phyloP scores from a whole-genome alignment of 768 basidiomycete species.

The Mrakia blollopis region DNA sequence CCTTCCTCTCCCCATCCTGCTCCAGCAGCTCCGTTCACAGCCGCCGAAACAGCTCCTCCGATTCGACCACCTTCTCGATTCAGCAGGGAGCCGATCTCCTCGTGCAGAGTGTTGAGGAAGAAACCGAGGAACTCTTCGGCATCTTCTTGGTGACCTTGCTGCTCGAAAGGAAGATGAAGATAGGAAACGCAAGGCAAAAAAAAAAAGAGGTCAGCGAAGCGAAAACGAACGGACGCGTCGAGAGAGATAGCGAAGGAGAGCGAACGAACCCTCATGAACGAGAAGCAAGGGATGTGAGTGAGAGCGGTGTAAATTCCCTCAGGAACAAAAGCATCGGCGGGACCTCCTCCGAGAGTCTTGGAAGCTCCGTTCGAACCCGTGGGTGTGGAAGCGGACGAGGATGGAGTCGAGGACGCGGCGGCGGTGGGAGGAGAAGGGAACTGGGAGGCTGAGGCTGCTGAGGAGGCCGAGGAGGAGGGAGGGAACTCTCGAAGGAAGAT shows the following conservation, averaged over 20 bases:
- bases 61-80: slow-evolving; percentile 37
- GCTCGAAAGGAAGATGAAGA: neutral
- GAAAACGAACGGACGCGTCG: neutral
- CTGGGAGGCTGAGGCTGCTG: slow-evolving; percentile 14
- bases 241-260: slow-evolving; percentile 10
- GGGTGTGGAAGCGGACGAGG: slow-evolving; percentile 41
- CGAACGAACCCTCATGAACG: slow-evolving; percentile 60
- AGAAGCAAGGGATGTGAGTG: slow-evolving; percentile 88
- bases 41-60: neutral
- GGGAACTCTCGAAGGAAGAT: slow-evolving; percentile 72
- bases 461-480: slow-evolving; percentile 16
- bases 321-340: slow-evolving; percentile 68
- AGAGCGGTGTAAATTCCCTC: slow-evolving; percentile 84
- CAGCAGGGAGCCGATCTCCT: slow-evolving; percentile 72
- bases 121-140: slow-evolving; percentile 99
- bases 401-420: neutral
- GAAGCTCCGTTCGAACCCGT: slow-evolving; percentile 46
- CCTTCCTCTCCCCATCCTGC: slow-evolving; percentile 31
- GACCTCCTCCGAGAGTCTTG: neutral
- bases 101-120: slow-evolving; percentile 88
- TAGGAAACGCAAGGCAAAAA: too few species aligned
- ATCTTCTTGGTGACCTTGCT: slow-evolving; percentile 90
- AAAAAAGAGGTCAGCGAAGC: neutral
- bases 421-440: slow-evolving; percentile 28
- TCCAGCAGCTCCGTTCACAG: slow-evolving; percentile 2